phyloP scores from a whole-genome alignment of 1,284 basidiomycete genomes.

The Ceratobasidium sp. region DNA sequence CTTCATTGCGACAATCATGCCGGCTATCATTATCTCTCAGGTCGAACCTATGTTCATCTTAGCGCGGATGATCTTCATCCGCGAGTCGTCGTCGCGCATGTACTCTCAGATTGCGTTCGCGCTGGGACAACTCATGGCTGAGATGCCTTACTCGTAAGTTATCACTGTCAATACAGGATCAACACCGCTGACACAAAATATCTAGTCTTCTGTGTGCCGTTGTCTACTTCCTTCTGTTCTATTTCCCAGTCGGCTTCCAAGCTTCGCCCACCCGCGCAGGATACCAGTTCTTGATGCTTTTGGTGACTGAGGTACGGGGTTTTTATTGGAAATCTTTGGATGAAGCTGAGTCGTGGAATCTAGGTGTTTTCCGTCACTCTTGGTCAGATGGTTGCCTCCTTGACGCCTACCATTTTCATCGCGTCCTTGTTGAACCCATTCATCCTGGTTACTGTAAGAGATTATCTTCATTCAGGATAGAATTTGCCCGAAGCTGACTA shows the following conservation, averaged over 20 bases:
- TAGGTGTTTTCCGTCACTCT: slow-evolving; percentile 25
- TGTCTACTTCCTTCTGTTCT: slow-evolving; percentile 78
- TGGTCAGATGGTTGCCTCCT: slow-evolving; percentile 71
- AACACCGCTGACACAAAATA: not conserved
- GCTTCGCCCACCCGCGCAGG: slow-evolving; percentile 74
- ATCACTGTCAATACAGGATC: not conserved
- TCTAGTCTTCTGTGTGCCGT: slow-evolving; percentile 71
- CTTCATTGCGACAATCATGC: slow-evolving; percentile 68
- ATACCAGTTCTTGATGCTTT: slow-evolving; percentile 78
- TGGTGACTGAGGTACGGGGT: slow-evolving; percentile 61
- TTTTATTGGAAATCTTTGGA: not conserved
- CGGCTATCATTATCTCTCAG: slow-evolving; percentile 82
- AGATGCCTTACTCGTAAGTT: slow-evolving; percentile 76
- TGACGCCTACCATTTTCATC: slow-evolving; percentile 77
- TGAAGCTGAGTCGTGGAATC: not conserved
- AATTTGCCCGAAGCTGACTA: slow-evolving; percentile 66
- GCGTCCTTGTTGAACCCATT: slow-evolving; percentile 45
- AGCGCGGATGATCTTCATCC: slow-evolving; percentile 77
- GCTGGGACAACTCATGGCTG: slow-evolving; percentile 84
- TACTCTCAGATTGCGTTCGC: slow-evolving; percentile 88
- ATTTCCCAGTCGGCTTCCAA: slow-evolving; percentile 76
- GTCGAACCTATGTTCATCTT: slow-evolving; percentile 90
- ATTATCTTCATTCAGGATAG: not conserved
- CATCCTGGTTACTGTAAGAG: slow-evolving; percentile 36
- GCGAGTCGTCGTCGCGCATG: slow-evolving; percentile 79